These are phyloP conservation scores for Leptomonas seymouri DNA, from an alignment of 208 protist genomes.

Conservation along the genomic window DNA sequence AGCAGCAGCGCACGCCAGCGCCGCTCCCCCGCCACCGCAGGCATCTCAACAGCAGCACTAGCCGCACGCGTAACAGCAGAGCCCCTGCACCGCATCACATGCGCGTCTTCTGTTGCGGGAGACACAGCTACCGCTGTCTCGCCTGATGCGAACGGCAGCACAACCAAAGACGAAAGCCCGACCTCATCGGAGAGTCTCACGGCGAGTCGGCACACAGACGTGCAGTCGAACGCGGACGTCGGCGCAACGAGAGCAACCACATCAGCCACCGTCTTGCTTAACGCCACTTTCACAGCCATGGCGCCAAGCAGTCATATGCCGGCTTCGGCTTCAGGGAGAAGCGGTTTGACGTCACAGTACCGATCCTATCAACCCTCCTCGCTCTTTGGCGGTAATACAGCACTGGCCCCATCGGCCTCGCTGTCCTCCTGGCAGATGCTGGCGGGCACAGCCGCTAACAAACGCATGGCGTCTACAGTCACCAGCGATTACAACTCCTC, in stretches of 20 bases:
- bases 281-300: not conserved
- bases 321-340: not conserved
- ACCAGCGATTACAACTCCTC: not conserved
- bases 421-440: conserved; percentile 5
- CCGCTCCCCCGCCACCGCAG: not conserved
- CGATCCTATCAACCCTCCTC: conserved; percentile 5
- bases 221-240: not conserved
- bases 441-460: not conserved
- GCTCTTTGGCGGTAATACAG: not conserved
- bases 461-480: not conserved
- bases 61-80: not conserved
- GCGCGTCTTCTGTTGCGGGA: not conserved
- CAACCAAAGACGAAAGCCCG: not conserved
- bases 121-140: not conserved
- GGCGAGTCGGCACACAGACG: conserved; percentile 2
- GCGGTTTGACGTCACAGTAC: not conserved
- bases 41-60: not conserved
- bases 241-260: not conserved
- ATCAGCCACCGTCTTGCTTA: not conserved
- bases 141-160: not conserved
- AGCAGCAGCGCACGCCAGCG: not conserved
- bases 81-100: not conserved
- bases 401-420: not conserved
- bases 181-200: not conserved
- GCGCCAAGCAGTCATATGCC: not conserved